Base-by-base conservation (phyloP, 208 protist species). In the Trypanosoma melophagium region DNA sequence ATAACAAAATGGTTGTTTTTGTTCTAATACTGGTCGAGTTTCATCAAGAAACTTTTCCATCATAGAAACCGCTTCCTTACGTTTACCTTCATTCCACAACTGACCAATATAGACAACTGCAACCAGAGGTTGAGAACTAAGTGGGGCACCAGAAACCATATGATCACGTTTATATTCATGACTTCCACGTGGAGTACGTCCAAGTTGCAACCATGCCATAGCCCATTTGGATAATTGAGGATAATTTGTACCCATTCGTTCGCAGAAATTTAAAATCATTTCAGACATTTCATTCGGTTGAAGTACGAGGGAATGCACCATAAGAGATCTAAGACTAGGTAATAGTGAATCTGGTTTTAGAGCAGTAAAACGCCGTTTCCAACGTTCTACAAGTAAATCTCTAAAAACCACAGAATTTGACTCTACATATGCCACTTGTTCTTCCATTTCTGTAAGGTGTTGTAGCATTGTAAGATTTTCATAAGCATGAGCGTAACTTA, bases 381-480 rank as follows among this genome's bases (percentile, higher is more conserved):
- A 96, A 42, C 85, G 80, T 61, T 90, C 84, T 47, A 82, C 60
- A 49, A 94, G 75, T 61, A 90, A 83, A 40, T 69, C 62, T n/a
- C 83, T 68, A 56, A 83, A 93, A 84, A 74, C 79, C 21, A 58
- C 21, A 35, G 80, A 83, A 28, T 72, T 54, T 56, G 71, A 84
- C 62, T 90, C 67, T 45, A 77, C 69, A 77, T 92, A 92, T 47
- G 87, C 90, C 13, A 99, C 80, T 19, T 99, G 87, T 81, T 99
- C 98, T 84, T 99, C 98, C 71, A 99, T 93, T 78, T 99, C 98
- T 0, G 93, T 93, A 45, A 99, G 94, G 84, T 99, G 97, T 82
- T 99, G 98, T 65, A 99, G 77, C 59, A 94, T 75, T 14, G 99
- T 96, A 14, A 99, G 71, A 42, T 92, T 89, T 28, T 98, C 86